Evolutionary conservation across 768 basidiomycete species (phyloP).

Genomic region (Hypsizygus marmoreus): DNA sequence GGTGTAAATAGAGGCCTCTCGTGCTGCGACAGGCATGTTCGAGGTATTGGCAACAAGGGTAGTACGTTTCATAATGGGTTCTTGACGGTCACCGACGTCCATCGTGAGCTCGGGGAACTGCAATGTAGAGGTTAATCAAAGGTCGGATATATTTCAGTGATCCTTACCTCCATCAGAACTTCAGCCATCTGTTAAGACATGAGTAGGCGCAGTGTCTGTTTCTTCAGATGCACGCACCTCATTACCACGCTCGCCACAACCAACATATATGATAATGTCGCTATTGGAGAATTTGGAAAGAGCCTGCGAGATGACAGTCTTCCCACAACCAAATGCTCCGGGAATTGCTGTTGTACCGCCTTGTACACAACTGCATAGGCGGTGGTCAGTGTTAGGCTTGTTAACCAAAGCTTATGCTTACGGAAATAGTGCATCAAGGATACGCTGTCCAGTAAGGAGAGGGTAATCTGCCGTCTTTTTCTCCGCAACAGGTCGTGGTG

Average conservation of each 20-base stretch:
- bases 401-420: slow-evolving; percentile 48
- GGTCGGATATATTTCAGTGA: slow-evolving; percentile 1
- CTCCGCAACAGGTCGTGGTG: slow-evolving; percentile 93
- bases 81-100: slow-evolving; percentile 89
- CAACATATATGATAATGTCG: slow-evolving; percentile 98
- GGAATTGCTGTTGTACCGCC: slow-evolving; percentile 97
- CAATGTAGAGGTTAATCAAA: slow-evolving; percentile 4
- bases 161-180: slow-evolving; percentile 91
- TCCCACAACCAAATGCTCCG: slow-evolving; percentile 98
- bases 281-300: slow-evolving; percentile 99
- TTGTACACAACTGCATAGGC: slow-evolving; percentile 77
- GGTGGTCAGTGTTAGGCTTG: slow-evolving; percentile 3
- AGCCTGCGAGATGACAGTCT: slow-evolving; percentile 98
- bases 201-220: slow-evolving; percentile 5
- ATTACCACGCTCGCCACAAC: slow-evolving; percentile 98
- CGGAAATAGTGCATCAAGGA: slow-evolving; percentile 96
- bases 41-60: slow-evolving; percentile 99
- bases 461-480: slow-evolving; percentile 93
- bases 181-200: slow-evolving; percentile 75
- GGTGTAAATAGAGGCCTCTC: slow-evolving; percentile 99
- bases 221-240: slow-evolving; percentile 53
- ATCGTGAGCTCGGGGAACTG: slow-evolving; percentile 91
- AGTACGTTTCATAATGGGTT: slow-evolving; percentile 99
- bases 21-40: slow-evolving; percentile 99
- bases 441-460: slow-evolving; percentile 93